Evolutionary conservation across 805 yeast genomes (phyloP).

Genomic region (Teunomyces pallodes): DNA sequence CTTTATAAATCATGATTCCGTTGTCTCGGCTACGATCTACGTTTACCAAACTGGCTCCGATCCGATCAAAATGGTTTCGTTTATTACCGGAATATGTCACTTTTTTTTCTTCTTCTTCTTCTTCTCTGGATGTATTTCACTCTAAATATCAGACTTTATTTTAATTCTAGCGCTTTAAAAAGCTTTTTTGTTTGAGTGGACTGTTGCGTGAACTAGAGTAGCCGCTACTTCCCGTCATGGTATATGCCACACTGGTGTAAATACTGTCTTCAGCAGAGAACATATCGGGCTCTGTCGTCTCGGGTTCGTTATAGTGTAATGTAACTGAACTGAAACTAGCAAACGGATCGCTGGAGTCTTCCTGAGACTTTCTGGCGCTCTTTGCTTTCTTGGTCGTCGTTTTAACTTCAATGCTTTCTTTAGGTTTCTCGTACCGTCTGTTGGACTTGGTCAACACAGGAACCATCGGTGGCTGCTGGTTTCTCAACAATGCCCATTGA

Average conservation of each 20-base stretch:
- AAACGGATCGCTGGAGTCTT: slow-evolving; percentile 66
- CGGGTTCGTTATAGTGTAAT: slow-evolving; percentile 54
- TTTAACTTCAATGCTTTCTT: slow-evolving; percentile 11
- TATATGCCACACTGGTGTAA: slow-evolving; percentile 58
- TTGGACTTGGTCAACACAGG: slow-evolving; percentile 60
- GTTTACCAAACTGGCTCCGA: too few relatives aligned
- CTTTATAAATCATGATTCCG: too few relatives aligned
- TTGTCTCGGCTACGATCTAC: too few relatives aligned
- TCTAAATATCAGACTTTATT: background rate
- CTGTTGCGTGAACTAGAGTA: slow-evolving; percentile 9
- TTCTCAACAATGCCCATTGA: slow-evolving; percentile 93
- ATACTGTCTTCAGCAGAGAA: slow-evolving; percentile 41
- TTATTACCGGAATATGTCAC: too few relatives aligned
- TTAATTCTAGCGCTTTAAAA: slow-evolving; percentile 24
- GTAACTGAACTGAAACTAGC: slow-evolving; percentile 84
- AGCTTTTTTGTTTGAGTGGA: slow-evolving; percentile 26
- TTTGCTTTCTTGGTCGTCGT: background rate
- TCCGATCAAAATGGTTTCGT: too few relatives aligned
- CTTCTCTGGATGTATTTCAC: background rate
- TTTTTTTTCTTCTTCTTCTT: background rate
- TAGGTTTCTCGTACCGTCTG: slow-evolving; percentile 11
- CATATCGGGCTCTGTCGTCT: background rate
- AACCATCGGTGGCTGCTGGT: slow-evolving; percentile 93
- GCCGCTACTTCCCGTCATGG: slow-evolving; percentile 35
- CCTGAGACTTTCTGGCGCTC: slow-evolving; percentile 9